Conservation (phyloP, 202 grass and related monocot species). For the Digitaria exilis region DNA sequence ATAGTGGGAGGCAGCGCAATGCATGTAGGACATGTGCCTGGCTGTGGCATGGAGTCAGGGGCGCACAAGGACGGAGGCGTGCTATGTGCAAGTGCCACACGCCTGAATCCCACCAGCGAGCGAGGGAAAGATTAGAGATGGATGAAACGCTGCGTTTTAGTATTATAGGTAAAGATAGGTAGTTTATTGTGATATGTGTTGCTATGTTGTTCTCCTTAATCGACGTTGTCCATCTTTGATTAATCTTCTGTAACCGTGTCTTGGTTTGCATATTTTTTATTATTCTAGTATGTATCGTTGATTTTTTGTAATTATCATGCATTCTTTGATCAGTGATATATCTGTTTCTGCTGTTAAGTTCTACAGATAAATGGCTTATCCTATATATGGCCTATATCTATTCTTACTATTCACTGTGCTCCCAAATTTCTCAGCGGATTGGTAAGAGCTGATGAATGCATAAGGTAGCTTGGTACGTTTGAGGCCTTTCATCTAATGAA, state of each 20-base stretch:
- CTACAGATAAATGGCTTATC: slow-evolving; percentile 1
- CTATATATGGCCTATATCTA: background rate
- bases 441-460: background rate
- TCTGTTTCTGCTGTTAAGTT: slow-evolving; percentile 6
- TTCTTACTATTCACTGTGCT: background rate
- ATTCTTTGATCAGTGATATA: background rate
- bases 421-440: background rate
- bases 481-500: background rate
- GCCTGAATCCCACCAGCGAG: no score
- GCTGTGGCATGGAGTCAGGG: no score
- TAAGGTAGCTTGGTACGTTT: background rate
- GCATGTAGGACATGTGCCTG: no score
- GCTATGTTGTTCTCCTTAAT: background rate
- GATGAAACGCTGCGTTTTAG: no score
- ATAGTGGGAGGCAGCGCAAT: no score
- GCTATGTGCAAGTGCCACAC: no score
- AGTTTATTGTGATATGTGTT: background rate
- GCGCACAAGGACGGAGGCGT: no score
- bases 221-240: background rate
- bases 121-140: no score
- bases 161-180: background rate
- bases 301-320: background rate
- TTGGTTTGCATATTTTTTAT: background rate
- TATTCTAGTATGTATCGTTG: background rate
- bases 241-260: background rate